Evolutionary conservation across 306 rosid species (phyloP).

Genomic region (Luffa acutangula): DNA sequence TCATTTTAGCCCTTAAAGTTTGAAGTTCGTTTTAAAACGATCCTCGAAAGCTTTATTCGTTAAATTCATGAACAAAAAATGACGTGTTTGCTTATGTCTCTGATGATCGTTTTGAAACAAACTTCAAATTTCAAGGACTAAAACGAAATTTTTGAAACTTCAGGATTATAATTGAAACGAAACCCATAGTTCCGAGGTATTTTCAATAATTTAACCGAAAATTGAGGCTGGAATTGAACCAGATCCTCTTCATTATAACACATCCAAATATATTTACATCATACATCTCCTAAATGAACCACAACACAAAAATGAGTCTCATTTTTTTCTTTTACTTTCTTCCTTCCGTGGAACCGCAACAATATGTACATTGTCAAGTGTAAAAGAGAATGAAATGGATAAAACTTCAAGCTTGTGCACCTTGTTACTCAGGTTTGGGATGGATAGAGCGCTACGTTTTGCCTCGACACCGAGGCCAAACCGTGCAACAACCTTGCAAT

Average conservation of each 20-base stretch:
- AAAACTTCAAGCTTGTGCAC: neutral
- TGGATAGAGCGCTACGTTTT: neutral
- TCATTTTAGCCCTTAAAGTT: no score
- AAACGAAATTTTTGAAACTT: no score
- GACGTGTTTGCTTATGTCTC: no score
- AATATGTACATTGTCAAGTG: neutral
- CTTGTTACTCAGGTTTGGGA: neutral
- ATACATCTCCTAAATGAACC: neutral
- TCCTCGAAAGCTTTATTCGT: no score
- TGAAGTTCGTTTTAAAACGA: no score
- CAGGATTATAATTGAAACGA: no score
- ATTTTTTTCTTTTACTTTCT: neutral
- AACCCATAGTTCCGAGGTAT: no score
- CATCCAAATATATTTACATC: neutral
- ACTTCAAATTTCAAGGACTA: no score
- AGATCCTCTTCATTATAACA: neutral
- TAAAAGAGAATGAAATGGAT: neutral
- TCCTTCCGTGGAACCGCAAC: neutral
- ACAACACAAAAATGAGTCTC: neutral
- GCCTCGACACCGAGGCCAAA: conserved; percentile 58
- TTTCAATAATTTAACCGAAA: no score
- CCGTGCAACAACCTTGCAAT: conserved; percentile 65
- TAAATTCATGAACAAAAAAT: no score
- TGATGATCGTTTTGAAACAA: no score
- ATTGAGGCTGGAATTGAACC: neutral